Evolutionary conservation across 148 eudicot species (phyloP), one percentile per base, ranked within the genome.

Genomic region (Polygonum maritimum): DNA sequence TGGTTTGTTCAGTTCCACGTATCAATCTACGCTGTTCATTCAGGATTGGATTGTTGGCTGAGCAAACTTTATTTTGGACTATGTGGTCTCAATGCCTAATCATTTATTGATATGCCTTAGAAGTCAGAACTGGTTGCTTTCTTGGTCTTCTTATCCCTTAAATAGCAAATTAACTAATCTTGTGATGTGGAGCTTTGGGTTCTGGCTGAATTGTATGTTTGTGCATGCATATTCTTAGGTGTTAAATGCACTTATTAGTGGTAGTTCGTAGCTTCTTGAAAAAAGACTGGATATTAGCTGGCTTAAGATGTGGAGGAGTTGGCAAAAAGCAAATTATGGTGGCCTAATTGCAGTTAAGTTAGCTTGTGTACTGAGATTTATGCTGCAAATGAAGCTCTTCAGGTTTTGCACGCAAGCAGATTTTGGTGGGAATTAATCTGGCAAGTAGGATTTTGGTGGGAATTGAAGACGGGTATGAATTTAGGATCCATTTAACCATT

Each of bases 1-100:
- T 65, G 71, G 41, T 1, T 65, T 65, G 19, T 14, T 65, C 71
- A 5, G 71, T 35, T 65, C 71, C 71, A 65, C 71, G 71, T 65
- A 10, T 13, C 71, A 65, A 36, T 65, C 71, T 65, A 4, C 2
- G 38, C 10, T 65, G 44, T 33, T 65, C n/a, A 35, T 65, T 65
- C 39, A 35, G 18, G 69, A 33, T 65, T 7, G 19, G 71, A 18
- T 65, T 62, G 38, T 62, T 22, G 62, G 62, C 26, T 62, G 38
- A 2, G 38, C 69, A 65, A 35, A 1, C 41, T 18, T 18, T 60
- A 65, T 41, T 65, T 65, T 33, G 15, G 71, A 35, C 18, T 12
- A n/a, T 54, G 1, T 54, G 19, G 71, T 65, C 15, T 3, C 4
- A n/a, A 19, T 35, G 71, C 44, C 44, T 65, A 65, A 65, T 60